Evolutionary conservation across 2,329 filamentous ascomycete species (phyloP), one percentile per base, ranked within the genome.

Genomic region (Neopestalotiopsis sp.): DNA sequence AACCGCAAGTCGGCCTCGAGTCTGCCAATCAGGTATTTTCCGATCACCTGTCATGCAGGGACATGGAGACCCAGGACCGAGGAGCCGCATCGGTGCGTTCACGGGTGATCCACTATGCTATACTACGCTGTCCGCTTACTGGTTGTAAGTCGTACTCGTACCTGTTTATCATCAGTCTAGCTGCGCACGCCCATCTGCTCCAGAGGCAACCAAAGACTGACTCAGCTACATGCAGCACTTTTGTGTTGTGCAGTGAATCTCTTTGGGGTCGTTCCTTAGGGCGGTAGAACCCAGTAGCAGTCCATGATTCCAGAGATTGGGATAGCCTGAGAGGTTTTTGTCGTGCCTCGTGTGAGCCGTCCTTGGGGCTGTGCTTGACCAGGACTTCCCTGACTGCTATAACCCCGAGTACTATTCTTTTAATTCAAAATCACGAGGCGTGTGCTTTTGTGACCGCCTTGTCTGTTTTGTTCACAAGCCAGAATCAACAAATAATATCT

Each of bases 1-100:
- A 63, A 63, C n/a, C 30, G 30, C 24, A n/a, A 49, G 38, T 42
- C 38, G 38, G 34, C 28, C 17, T 32, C n/a, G 17, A n/a, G 4
- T 45, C 61, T 63, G 20, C 61, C 61, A 63, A 63, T 63, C 61
- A 63, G 17, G 61, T 42, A 63, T 63, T 49, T 24, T 20, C 34
- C 34, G 38, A 24, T 20, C 17, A 42, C 9, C 32, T 63, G 61
- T 30, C 61, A 63, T 49, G 61, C 61, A 63, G 61, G 61, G 38
- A 63, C 61, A 34, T 63, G 61, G 61, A 45, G 61, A 45, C n/a
- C 38, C 20, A 12, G 28, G 56, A 58, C 24, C 12, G 28, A 61
- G 28, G 17, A 34, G 58, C 58, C 58, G 32, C 58, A 61, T 61
- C 30, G 30, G 30, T n/a, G 24, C 58, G 24, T 61, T 32, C 17